These are phyloP conservation scores for Curvularia spicifera DNA, from an alignment of 2,329 filamentous ascomycete genomes.

Conservation along the genomic window DNA sequence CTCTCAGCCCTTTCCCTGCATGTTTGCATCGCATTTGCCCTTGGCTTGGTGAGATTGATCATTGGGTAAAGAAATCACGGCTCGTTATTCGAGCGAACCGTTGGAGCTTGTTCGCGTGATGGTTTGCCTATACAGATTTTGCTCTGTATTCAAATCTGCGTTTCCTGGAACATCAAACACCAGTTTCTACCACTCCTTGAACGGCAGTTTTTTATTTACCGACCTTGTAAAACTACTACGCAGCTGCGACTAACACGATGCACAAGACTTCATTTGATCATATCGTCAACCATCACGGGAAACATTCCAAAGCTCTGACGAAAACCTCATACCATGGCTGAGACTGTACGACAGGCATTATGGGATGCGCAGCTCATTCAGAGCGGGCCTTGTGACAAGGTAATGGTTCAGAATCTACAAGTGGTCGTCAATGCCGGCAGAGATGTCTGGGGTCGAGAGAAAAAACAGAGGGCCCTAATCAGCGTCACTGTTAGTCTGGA, in stretches of 20 bases:
- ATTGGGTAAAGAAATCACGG: no score
- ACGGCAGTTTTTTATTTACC: background rate
- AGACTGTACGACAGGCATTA: constrained; percentile 24
- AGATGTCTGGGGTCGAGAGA: constrained; percentile 72
- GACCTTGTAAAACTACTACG: background rate
- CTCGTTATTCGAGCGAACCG: background rate
- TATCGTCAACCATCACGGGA: background rate
- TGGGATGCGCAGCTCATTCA: constrained; percentile 33
- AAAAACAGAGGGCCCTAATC: constrained; percentile 67
- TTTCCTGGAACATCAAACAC: background rate
- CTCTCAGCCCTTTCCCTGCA: constrained; percentile 14
- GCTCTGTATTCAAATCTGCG: background rate
- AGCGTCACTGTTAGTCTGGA: constrained; percentile 66
- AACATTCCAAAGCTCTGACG: background rate
- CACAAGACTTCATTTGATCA: background rate
- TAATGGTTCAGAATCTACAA: constrained; percentile 69
- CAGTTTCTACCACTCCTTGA: background rate
- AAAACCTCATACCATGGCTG: constrained; percentile 14
- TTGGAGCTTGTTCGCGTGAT: background rate
- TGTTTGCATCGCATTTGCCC: background rate
- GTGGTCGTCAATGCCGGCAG: constrained; percentile 62
- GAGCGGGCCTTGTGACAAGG: constrained; percentile 47
- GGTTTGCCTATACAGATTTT: background rate
- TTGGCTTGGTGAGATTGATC: background rate
- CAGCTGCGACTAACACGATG: background rate